A percentile compares a stretch with the other conserved stretches of the same genome.
phyloP scores from a whole-genome alignment of 2,329 filamentous ascomycete genomes.

The Colletotrichum somersetense region DNA sequence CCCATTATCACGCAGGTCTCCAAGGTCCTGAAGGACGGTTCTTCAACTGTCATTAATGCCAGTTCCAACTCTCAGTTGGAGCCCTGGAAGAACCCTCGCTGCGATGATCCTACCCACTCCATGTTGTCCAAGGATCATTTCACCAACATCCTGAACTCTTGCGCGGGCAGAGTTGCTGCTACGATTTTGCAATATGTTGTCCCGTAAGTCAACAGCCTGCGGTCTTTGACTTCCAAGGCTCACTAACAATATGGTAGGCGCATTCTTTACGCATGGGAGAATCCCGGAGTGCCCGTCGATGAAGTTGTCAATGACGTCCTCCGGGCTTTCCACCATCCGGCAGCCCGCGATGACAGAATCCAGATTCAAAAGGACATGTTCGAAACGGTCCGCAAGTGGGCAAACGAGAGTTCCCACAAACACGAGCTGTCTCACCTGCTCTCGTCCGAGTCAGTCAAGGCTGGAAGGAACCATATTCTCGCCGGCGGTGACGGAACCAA shows the following conservation, averaged over 20 bases:
- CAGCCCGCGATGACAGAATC: constrained; percentile 78
- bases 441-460: constrained; percentile 84
- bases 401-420: constrained; percentile 75
- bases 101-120: constrained; percentile 84
- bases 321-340: constrained; percentile 91
- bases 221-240: not conserved
- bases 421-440: constrained; percentile 80
- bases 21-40: constrained; percentile 86
- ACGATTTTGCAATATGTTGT: constrained; percentile 88
- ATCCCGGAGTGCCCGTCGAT: constrained; percentile 83
- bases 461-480: constrained; percentile 82
- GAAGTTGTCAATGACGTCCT: constrained; percentile 87
- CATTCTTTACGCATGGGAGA: constrained; percentile 92
- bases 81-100: constrained; percentile 81
- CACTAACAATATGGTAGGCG: constrained; percentile 62
- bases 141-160: constrained; percentile 81
- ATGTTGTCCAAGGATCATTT: constrained; percentile 90
- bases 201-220: constrained; percentile 65
- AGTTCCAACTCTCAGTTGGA: constrained; percentile 82
- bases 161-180: constrained; percentile 79
- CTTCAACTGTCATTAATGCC: constrained; percentile 75
- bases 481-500: constrained; percentile 48
- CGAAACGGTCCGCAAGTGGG: constrained; percentile 85
- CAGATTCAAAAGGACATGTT: constrained; percentile 94
- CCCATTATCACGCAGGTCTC: constrained; percentile 92